Percentiles rank a stretch among this genome's conserved stretches.
phyloP scores from a whole-genome alignment of 139 green algal genomes.

The Closterium sp. region DNA sequence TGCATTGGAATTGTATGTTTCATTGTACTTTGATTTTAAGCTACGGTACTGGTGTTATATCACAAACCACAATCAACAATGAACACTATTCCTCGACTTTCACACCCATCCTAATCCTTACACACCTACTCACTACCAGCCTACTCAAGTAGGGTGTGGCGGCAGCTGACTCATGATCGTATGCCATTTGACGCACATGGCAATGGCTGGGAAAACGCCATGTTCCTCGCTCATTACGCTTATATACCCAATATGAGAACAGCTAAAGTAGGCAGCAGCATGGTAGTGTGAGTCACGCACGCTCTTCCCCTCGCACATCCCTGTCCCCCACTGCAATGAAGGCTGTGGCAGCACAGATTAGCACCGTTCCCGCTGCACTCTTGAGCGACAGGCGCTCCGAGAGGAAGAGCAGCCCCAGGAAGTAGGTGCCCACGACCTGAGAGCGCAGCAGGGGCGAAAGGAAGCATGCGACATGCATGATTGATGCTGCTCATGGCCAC shows the following conservation, averaged over 20 bases:
- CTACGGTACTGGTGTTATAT: no score
- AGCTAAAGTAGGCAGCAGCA: neutral
- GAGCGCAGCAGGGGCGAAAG: neutral
- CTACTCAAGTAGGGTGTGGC: no score
- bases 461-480: neutral
- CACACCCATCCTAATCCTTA: no score
- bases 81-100: no score
- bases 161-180: neutral
- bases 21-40: no score
- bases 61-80: no score
- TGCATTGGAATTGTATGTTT: no score
- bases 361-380: conserved; percentile 10
- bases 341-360: conserved; percentile 25
- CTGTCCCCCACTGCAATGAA: conserved; percentile 5
- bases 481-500: neutral
- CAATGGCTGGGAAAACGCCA: no score
- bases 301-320: neutral
- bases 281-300: neutral
- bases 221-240: no score
- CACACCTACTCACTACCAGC: no score
- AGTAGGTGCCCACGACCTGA: conserved; percentile 37
- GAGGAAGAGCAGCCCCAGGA: conserved; percentile 30
- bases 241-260: no score
- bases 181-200: neutral
- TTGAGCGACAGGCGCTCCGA: conserved; percentile 2